phyloP scores from a whole-genome alignment of 345 rosid species.

The Mangifera indica region DNA sequence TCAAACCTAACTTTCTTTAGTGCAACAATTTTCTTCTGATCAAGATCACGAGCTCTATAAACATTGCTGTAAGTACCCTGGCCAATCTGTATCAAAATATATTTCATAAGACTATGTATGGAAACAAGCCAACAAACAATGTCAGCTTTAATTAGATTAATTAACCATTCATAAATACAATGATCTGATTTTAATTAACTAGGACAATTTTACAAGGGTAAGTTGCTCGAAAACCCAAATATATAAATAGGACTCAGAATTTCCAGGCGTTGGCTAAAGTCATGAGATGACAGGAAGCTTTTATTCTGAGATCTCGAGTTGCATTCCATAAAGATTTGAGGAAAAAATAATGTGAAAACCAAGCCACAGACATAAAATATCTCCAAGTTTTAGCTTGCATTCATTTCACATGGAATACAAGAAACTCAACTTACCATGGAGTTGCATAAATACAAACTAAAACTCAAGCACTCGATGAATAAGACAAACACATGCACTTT shows the following conservation, averaged over 20 bases:
- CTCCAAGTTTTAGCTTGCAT: no score
- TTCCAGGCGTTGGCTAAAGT: not conserved
- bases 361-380: no score
- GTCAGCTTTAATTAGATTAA: constrained; percentile 1
- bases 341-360: not conserved
- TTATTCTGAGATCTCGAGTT: not conserved
- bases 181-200: not conserved
- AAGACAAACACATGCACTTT: not conserved
- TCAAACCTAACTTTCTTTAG: constrained; percentile 97
- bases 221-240: not conserved
- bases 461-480: not conserved
- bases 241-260: not conserved
- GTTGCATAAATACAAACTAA: not conserved
- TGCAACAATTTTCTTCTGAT: constrained; percentile 90
- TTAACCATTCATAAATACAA: not conserved
- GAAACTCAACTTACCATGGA: not conserved
- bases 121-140: not conserved
- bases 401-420: not conserved
- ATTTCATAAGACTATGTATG: constrained; percentile 17
- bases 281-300: not conserved
- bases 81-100: constrained; percentile 68
- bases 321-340: not conserved
- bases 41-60: constrained; percentile 92
- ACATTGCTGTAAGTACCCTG: constrained; percentile 99
- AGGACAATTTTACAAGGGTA: not conserved